Percentiles rank a stretch among this genome's conserved stretches.
phyloP scores from a whole-genome alignment of 495 filamentous ascomycete genomes.

The Penicillium daleae region DNA sequence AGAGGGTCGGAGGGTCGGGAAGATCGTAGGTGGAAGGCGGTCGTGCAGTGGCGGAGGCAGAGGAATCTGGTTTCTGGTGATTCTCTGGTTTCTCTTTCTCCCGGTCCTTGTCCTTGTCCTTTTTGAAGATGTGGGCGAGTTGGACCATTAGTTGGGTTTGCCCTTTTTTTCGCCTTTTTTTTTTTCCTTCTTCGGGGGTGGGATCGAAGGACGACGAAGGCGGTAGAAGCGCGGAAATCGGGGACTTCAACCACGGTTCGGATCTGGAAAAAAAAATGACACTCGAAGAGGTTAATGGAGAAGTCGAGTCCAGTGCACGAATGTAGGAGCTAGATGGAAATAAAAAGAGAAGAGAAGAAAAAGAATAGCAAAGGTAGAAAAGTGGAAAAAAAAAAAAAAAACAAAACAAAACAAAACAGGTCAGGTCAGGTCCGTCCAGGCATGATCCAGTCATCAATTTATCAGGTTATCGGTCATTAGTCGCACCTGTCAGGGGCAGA shows the following conservation, averaged over 20 bases:
- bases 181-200: slow-evolving; percentile 28
- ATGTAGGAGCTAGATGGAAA: neutral
- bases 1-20: slow-evolving; percentile 17
- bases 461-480: slow-evolving; percentile 4
- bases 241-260: slow-evolving; percentile 8
- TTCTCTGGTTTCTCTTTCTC: slow-evolving; percentile 16
- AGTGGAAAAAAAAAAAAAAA: neutral
- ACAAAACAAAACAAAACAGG: neutral
- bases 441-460: slow-evolving; percentile 10
- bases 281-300: neutral
- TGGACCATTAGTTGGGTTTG: slow-evolving; percentile 35
- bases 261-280: neutral
- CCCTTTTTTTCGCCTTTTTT: slow-evolving; percentile 23
- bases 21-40: slow-evolving; percentile 5
- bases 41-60: neutral
- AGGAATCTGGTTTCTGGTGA: neutral
- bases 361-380: neutral
- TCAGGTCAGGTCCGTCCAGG: neutral
- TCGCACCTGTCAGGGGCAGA: slow-evolving; percentile 1
- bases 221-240: slow-evolving; percentile 43
- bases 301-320: neutral
- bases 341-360: neutral
- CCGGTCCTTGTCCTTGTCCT: slow-evolving; percentile 35
- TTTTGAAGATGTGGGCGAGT: slow-evolving; percentile 46
- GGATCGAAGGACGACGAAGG: slow-evolving; percentile 53